Evolutionary conservation across 129 eudicot species (phyloP), one percentile per base, ranked within the genome.

Genomic region (Solidago caesia): DNA sequence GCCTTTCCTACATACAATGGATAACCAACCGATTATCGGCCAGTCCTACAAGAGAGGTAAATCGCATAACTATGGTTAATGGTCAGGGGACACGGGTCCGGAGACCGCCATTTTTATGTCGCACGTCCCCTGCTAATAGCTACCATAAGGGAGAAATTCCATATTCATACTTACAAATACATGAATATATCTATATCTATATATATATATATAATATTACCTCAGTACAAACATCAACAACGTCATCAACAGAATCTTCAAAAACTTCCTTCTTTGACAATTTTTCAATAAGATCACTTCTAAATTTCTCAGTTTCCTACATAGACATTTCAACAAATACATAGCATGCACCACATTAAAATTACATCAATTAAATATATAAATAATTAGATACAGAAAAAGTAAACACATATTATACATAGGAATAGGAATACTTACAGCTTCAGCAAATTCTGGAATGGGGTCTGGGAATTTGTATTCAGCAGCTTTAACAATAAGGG

Each of bases 391-490:
- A 71, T 48, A 2, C 3, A 7, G 2, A 61, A 61, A 0, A 4
- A 4, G 15, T 21, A 51, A 48, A 48, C 4, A 51, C 0, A 11
- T 52, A 53, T 15, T 14, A 53, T 4, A 33, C 4, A 29, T 21
- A 11, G 41, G 5, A 66, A 46, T 13, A 47, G 43, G 73, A 25
- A 43, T 44, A 73, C 87, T 81, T 39, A 92, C 98, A 68, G 87
- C 75, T 75, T 87, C 89, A 81, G 96, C 96, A 68, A 92, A 92
- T 83, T 92, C 98, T 14, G 98, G 98, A 79, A 92, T 92, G 15
- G 98, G 98, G 90, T 92, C 96, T 1, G 98, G 98, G 73, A 92
- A 92, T 71, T 89, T 87, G 85, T 92, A 89, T 82, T 92, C 96
- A 45, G 92, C 94, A 44, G 97, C 97, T 64, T 75, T 86, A 81